A percentile compares a stretch with the other conserved stretches of the same genome.
These are phyloP conservation scores for Ailanthus altissimus DNA, from an alignment of 345 rosid genomes.

Conservation along the genomic window DNA sequence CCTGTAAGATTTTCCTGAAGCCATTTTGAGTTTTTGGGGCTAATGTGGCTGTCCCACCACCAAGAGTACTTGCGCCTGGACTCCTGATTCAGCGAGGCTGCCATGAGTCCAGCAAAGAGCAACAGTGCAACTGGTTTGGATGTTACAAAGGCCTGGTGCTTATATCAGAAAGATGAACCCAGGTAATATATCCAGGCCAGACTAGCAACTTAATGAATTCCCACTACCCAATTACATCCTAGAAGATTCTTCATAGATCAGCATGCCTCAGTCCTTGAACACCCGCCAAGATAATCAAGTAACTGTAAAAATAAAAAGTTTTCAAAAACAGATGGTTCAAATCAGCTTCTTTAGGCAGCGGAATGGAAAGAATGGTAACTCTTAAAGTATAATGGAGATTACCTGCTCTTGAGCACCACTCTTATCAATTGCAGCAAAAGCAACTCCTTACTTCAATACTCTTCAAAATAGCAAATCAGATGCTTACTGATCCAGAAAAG, in stretches of 20 bases:
- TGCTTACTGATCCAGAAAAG: slow-evolving; percentile 9
- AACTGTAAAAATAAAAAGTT: background rate
- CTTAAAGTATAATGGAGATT: background rate
- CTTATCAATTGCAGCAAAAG: slow-evolving; percentile 13
- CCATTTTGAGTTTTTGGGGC: slow-evolving; percentile 99
- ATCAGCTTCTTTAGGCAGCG: background rate
- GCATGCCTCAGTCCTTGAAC: slow-evolving; percentile 21
- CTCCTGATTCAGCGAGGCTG: slow-evolving; percentile 53
- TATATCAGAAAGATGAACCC: slow-evolving; percentile 43
- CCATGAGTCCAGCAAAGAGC: slow-evolving; percentile 70
- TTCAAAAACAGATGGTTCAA: background rate
- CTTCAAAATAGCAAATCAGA: slow-evolving; percentile 13
- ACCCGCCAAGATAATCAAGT: slow-evolving; percentile 13
- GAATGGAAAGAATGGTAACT: background rate
- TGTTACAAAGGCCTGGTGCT: slow-evolving; percentile 52
- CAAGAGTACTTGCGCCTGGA: slow-evolving; percentile 81
- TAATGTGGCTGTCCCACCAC: slow-evolving; percentile 99
- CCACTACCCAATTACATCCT: slow-evolving; percentile 8
- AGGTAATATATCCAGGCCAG: slow-evolving; percentile 75
- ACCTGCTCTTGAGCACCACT: slow-evolving; percentile 29
- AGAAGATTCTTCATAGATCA: slow-evolving; percentile 16
- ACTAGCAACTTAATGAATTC: slow-evolving; percentile 33
- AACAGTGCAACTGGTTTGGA: slow-evolving; percentile 55
- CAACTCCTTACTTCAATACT: slow-evolving; percentile 4
- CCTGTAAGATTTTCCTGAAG: slow-evolving; percentile 98